These are phyloP conservation scores for Vigna mungo DNA, from an alignment of 306 rosid genomes.

Conservation along the genomic window DNA sequence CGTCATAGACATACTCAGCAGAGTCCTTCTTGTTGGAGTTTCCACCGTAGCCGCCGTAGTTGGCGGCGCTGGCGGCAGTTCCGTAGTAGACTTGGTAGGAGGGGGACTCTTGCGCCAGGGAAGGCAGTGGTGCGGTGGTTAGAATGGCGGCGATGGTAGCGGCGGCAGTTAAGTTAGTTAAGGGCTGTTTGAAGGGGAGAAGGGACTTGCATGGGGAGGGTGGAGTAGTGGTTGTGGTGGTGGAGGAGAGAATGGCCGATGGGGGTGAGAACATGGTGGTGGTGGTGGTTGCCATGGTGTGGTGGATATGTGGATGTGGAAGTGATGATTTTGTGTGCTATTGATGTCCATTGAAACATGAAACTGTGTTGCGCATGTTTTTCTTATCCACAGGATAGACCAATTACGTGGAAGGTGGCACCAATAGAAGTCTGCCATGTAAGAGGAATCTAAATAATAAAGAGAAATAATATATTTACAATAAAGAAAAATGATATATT, in stretches of 20 bases:
- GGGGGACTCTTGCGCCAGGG: conserved; percentile 55
- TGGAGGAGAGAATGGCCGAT: conserved; percentile 54
- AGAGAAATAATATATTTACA: no score
- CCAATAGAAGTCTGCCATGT: conserved; percentile 12
- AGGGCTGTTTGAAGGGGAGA: conserved; percentile 51
- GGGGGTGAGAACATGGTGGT: conserved; percentile 67
- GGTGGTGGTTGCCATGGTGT: conserved; percentile 55
- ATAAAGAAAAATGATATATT: no score
- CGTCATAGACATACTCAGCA: conserved; percentile 83
- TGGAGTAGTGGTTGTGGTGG: conserved; percentile 48
- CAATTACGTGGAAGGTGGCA: conserved; percentile 7
- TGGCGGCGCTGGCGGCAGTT: conserved; percentile 91
- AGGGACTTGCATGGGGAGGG: conserved; percentile 39
- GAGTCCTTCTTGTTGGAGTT: conserved; percentile 83
- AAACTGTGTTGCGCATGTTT: neutral
- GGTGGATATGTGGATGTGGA: conserved; percentile 37
- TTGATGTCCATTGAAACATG: neutral
- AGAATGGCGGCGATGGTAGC: conserved; percentile 65
- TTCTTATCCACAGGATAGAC: conserved; percentile 28
- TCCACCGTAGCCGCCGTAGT: conserved; percentile 89
- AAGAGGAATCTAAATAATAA: neutral
- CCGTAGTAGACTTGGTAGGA: conserved; percentile 78
- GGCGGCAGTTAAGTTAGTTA: conserved; percentile 56
- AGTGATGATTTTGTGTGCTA: conserved; percentile 2
- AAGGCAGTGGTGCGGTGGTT: conserved; percentile 50